phyloP scores from a whole-genome alignment of 2,329 filamentous ascomycete species.

The Alternaria arborescens region DNA sequence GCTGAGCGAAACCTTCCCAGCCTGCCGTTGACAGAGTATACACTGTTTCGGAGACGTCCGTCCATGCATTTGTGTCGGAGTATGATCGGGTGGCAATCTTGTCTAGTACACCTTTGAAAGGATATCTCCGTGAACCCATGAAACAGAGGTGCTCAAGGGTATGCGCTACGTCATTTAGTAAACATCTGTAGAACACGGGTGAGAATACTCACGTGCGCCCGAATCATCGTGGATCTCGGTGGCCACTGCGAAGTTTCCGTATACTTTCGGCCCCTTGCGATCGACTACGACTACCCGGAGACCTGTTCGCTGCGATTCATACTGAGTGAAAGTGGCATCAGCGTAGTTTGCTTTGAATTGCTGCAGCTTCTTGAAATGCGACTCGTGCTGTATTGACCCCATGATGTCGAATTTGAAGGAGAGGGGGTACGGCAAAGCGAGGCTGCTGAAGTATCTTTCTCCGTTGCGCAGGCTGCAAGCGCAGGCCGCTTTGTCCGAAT shows the following conservation, averaged over 20 bases:
- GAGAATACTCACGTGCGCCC: slow-evolving; percentile 68
- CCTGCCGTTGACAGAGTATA: slow-evolving; percentile 95
- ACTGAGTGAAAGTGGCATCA: slow-evolving; percentile 86
- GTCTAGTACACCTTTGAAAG: slow-evolving; percentile 93
- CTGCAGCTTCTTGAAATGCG: slow-evolving; percentile 82
- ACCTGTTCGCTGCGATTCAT: slow-evolving; percentile 92
- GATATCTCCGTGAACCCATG: slow-evolving; percentile 87
- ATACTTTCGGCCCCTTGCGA: slow-evolving; percentile 86
- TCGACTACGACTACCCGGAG: slow-evolving; percentile 95
- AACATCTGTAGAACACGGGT: neutral
- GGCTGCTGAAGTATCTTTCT: slow-evolving; percentile 9
- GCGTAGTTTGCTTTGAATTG: slow-evolving; percentile 91
- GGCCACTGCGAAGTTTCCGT: slow-evolving; percentile 92
- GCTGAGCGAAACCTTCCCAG: slow-evolving; percentile 96
- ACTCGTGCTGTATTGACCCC: slow-evolving; percentile 49
- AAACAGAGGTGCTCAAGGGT: slow-evolving; percentile 63
- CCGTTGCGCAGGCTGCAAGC: slow-evolving; percentile 7
- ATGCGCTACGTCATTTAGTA: slow-evolving; percentile 49
- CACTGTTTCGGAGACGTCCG: slow-evolving; percentile 92
- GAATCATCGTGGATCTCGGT: slow-evolving; percentile 99
- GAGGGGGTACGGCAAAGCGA: neutral
- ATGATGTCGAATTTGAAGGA: slow-evolving; percentile 31
- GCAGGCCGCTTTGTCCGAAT: slow-evolving; percentile 38
- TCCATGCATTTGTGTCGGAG: slow-evolving; percentile 96
- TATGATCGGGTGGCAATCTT: slow-evolving; percentile 94